A percentile compares a stretch with the other conserved stretches of the same genome.
phyloP scores from a whole-genome alignment of 2,329 filamentous ascomycete species.

The Trichoderma sp. region DNA sequence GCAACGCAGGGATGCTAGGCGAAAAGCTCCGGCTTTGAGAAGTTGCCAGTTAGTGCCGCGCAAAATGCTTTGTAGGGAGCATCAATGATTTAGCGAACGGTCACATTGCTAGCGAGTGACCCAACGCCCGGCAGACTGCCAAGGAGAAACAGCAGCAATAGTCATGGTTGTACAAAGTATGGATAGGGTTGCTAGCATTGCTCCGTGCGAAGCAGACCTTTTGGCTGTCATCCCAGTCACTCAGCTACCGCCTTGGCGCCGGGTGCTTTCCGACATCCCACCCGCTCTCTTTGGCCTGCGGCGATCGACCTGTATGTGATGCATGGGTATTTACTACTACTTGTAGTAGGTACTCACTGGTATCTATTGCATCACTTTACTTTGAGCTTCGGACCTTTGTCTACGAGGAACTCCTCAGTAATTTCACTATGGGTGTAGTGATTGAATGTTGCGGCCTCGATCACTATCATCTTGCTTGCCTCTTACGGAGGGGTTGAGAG shows the following conservation, averaged over 20 bases:
- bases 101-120: not conserved
- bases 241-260: constrained; percentile 22
- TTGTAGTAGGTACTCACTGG: too few relatives aligned
- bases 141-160: not conserved
- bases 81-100: not conserved
- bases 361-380: constrained; percentile 12
- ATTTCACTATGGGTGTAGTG: not conserved
- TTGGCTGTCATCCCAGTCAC: not conserved
- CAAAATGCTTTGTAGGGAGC: not conserved
- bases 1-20: constrained; percentile 4
- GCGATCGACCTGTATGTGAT: constrained; percentile 9
- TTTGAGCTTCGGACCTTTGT: not conserved
- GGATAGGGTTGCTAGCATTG: not conserved
- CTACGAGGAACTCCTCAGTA: not conserved
- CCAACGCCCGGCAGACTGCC: not conserved
- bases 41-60: not conserved
- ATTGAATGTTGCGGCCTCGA: not conserved
- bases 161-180: not conserved
- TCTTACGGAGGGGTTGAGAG: not conserved
- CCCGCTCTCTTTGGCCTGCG: not conserved
- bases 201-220: not conserved
- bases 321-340: not conserved
- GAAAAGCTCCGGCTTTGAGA: not conserved
- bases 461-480: not conserved
- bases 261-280: constrained; percentile 21